Conservation (phyloP, 441 rosid species). For the Brassica balearica region DNA sequence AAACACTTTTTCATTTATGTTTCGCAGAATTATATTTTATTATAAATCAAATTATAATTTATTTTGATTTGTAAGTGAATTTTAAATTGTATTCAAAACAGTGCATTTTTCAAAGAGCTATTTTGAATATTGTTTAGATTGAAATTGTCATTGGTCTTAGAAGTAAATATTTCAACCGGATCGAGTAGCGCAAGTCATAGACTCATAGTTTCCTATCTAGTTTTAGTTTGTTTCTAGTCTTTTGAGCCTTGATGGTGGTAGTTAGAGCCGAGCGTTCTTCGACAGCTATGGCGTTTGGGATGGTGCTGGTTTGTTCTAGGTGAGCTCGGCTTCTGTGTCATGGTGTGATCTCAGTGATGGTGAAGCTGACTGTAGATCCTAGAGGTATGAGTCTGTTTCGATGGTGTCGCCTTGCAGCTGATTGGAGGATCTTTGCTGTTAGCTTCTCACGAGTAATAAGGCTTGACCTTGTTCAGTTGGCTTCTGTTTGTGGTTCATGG, state of each 20-base stretch:
- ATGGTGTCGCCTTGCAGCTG: too few species aligned
- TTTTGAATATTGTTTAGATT: background rate
- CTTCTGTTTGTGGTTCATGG: background rate
- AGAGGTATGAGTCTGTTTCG: too few species aligned
- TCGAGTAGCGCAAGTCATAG: background rate
- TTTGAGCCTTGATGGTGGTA: too few species aligned
- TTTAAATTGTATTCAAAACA: background rate
- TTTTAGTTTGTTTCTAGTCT: too few species aligned
- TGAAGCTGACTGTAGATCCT: too few species aligned
- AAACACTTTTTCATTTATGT: background rate
- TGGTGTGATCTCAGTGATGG: too few species aligned
- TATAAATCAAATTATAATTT: background rate
- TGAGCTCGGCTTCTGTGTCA: too few species aligned
- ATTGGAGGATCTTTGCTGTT: too few species aligned
- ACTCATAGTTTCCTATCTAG: background rate
- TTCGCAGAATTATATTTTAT: background rate
- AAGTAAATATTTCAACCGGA: background rate
- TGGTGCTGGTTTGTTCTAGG: too few species aligned
- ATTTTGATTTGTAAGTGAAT: background rate
- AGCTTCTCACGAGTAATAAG: background rate
- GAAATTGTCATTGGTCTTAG: background rate
- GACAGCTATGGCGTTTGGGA: too few species aligned
- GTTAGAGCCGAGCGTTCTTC: too few species aligned
- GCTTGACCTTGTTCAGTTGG: background rate
- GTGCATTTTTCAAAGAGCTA: background rate